A percentile compares a stretch with the other conserved stretches of the same genome.
Evolutionary conservation across 345 rosid genomes (phyloP).

Genomic region (Gossypioides kirkii): DNA sequence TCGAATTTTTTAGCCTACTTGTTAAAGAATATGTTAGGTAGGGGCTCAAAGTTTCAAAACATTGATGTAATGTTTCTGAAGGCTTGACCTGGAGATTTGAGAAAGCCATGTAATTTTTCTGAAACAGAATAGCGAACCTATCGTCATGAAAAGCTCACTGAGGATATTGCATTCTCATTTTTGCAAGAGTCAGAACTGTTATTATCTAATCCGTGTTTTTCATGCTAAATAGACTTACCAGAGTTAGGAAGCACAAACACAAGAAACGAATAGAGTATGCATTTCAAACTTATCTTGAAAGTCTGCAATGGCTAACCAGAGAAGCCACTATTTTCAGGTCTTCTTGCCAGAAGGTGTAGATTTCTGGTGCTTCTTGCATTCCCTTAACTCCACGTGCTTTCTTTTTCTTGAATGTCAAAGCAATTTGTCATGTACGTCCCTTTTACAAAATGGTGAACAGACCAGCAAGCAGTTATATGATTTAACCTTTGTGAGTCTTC

Average conservation of each 20-base stretch:
- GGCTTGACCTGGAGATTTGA: background rate
- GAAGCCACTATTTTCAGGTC: conserved; percentile 1
- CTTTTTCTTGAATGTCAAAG: background rate
- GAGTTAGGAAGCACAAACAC: background rate
- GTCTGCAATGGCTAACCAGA: background rate
- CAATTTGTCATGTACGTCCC: too few relatives aligned
- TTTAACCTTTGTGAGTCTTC: background rate
- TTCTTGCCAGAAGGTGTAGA: background rate
- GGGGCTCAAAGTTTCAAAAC: background rate
- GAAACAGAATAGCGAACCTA: background rate
- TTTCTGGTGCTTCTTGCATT: background rate
- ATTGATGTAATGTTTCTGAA: background rate
- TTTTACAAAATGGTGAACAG: background rate
- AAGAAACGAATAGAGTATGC: background rate
- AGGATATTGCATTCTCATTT: background rate
- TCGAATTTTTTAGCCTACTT: background rate
- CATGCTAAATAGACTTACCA: background rate
- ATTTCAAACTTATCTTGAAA: background rate
- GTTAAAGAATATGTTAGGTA: background rate
- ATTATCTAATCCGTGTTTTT: background rate
- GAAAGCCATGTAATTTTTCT: background rate
- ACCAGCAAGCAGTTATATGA: background rate
- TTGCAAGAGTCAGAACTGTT: background rate
- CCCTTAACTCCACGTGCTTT: background rate
- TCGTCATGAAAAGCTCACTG: background rate